phyloP scores from a whole-genome alignment of 1,139 yeast genomes.

The Sugiyamaella novakii region DNA sequence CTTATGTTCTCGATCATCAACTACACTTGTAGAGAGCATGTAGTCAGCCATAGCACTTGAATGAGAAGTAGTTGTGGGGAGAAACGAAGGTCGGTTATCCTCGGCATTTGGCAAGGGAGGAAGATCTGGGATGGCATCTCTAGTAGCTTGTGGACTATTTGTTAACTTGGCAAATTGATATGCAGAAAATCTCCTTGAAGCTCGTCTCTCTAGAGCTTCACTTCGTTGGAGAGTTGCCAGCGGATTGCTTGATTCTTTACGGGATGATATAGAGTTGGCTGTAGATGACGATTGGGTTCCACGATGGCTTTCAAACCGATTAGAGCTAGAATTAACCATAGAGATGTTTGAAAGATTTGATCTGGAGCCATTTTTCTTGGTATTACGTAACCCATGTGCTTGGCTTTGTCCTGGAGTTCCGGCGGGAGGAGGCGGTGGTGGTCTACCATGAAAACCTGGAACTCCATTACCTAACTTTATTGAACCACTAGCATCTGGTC shows the following conservation, averaged over 20 bases:
- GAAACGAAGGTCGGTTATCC: slow-evolving; percentile 21
- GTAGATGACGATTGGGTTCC: background rate
- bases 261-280: slow-evolving; percentile 12
- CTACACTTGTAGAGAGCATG: slow-evolving; percentile 31
- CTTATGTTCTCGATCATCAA: slow-evolving; percentile 18
- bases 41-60: slow-evolving; percentile 35
- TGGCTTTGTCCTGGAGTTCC: background rate
- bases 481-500: background rate
- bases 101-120: slow-evolving; percentile 37
- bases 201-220: slow-evolving; percentile 82
- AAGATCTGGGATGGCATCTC: slow-evolving; percentile 32
- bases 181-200: slow-evolving; percentile 89
- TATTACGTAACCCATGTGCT: background rate
- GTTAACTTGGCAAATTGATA: slow-evolving; percentile 85
- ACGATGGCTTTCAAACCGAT: slow-evolving; percentile 1
- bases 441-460: slow-evolving; percentile 16
- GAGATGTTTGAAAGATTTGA: slow-evolving; percentile 7
- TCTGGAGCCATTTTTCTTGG: slow-evolving; percentile 3
- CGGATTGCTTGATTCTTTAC: slow-evolving; percentile 50
- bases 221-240: slow-evolving; percentile 76
- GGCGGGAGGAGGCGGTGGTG: slow-evolving; percentile 16
- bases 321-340: background rate
- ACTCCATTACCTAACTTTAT: slow-evolving; percentile 7
- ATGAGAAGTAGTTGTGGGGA: slow-evolving; percentile 36
- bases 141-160: slow-evolving; percentile 41